A percentile compares a stretch with the other conserved stretches of the same genome.
These are phyloP conservation scores for Favolaschia claudopus DNA, from an alignment of 768 basidiomycete genomes.

Conservation along the genomic window DNA sequence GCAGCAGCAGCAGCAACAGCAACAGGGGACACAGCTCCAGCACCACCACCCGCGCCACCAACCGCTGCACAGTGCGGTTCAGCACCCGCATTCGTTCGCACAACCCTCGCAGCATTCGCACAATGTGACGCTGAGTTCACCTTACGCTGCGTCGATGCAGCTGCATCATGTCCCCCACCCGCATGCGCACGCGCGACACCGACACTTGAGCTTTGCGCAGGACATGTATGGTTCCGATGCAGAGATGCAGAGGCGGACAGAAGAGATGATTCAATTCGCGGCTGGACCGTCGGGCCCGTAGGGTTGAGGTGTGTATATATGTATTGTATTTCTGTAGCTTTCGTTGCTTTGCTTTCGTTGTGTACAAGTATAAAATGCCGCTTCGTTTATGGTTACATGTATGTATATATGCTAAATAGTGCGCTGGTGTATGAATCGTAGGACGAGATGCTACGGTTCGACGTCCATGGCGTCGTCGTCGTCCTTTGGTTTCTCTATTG, in stretches of 20 bases:
- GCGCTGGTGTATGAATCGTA: no score
- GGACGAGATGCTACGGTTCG: no score
- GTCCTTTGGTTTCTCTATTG: constrained; percentile 10
- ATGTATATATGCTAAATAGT: constrained; percentile 25
- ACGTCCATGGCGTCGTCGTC: constrained; percentile 64
- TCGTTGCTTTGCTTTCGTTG: no score
- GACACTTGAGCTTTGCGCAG: constrained; percentile 57
- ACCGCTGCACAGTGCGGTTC: constrained; percentile 10
- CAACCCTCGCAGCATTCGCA: constrained; percentile 27
- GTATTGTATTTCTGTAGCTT: constrained; percentile 19
- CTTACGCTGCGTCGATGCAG: constrained; percentile 58
- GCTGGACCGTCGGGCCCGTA: constrained; percentile 41
- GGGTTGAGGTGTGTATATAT: constrained; percentile 28
- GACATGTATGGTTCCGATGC: constrained; percentile 41
- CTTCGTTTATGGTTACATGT: no score
- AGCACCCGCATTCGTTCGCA: constrained; percentile 9
- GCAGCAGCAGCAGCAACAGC: constrained; percentile 30
- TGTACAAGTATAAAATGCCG: no score
- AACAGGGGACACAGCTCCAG: constrained; percentile 25
- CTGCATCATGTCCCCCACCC: constrained; percentile 87
- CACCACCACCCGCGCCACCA: constrained; percentile 12
- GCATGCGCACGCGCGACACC: constrained; percentile 79
- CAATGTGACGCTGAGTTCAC: constrained; percentile 58
- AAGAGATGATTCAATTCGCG: constrained; percentile 59
- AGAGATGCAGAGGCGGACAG: constrained; percentile 50